Evolutionary conservation across 2,329 filamentous ascomycete species (phyloP).

Genomic region (Simplicillium aogashimaense): DNA sequence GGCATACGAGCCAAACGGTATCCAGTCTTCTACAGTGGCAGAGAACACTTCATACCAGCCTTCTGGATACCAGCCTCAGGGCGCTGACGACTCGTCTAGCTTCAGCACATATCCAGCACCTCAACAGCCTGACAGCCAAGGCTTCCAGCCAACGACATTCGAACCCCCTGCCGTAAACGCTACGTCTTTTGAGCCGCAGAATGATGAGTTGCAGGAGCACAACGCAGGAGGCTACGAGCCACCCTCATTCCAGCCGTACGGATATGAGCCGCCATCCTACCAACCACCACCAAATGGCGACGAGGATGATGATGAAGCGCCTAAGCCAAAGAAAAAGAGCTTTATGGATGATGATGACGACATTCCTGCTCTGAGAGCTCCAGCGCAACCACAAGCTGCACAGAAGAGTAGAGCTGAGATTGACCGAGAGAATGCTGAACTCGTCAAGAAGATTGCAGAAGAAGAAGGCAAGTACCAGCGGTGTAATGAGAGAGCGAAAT

Average conservation of each 20-base stretch:
- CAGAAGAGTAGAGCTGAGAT: constrained; percentile 56
- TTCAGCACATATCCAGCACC: constrained; percentile 17
- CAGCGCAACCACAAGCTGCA: constrained; percentile 23
- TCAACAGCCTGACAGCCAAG: constrained; percentile 16
- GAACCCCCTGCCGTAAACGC: constrained; percentile 31
- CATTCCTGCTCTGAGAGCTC: constrained; percentile 33
- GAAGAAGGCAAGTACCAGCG: constrained; percentile 43
- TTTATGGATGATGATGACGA: constrained; percentile 77
- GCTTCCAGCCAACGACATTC: constrained; percentile 38
- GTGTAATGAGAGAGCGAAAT: too few species aligned
- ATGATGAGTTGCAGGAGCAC: constrained; percentile 8
- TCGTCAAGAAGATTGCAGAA: constrained; percentile 76
- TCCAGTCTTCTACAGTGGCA: not conserved
- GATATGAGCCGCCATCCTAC: constrained; percentile 48
- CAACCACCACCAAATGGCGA: constrained; percentile 30
- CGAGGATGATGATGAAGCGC: constrained; percentile 33
- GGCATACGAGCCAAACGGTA: not conserved
- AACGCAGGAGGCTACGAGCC: constrained; percentile 30
- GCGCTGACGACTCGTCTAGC: constrained; percentile 14
- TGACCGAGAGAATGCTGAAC: constrained; percentile 73
- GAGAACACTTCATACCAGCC: constrained; percentile 15
- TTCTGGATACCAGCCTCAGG: constrained; percentile 18
- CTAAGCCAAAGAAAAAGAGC: constrained; percentile 62
- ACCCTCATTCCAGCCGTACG: constrained; percentile 49
- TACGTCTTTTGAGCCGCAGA: constrained; percentile 10